Base-by-base conservation (phyloP, 441 rosid species). In the Flueggea neowawraea region DNA sequence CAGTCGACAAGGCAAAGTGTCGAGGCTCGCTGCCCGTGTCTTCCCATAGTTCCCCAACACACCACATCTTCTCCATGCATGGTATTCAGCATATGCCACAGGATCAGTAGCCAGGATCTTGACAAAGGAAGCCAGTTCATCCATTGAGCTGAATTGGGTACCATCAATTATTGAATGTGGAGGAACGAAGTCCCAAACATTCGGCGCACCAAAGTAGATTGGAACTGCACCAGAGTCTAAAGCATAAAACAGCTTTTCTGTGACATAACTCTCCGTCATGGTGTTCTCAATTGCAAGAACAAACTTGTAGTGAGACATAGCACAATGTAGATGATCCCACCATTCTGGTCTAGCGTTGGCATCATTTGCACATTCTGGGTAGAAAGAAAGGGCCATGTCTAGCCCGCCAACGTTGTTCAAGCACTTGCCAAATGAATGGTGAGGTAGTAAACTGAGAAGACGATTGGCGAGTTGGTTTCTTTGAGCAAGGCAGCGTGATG, bases 1-100 rank as follows among this genome's bases (percentile, higher is more conserved):
- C 74, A 90, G 70, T 57, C 92, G 63, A 72, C 97, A 93, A 1
- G 96, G 98, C 80, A 93, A 65, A 0, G 96, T 82, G 78, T 90
- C 97, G 0, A 93, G 89, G 76, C 96, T 93, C 13, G 75, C 55
- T 0, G 89, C 75, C 0, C 92, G 88, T 0, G 84, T 65, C 68
- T 63, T 83, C 13, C 81, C 70, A 4, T 88, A 90, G 80, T 80
- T 76, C 12, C 89, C 96, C 67, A 86, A 6, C 0, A 86, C 65
- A 2, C 97, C 94, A 45, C 96, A 92, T 74, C 97, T 79, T 69
- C 94, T 86, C 98, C 92, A 92, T 2, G 94, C 89, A n/a, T 90
- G 97, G 62, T 81, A 92, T 69, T 90, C 92, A 0, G 90, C 83
- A 53, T 90, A 92, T 0, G 88, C 89, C 12, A 83, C 84, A 0